Base-by-base conservation (phyloP, 768 basidiomycete genomes). In the Tylopilus sp. region DNA sequence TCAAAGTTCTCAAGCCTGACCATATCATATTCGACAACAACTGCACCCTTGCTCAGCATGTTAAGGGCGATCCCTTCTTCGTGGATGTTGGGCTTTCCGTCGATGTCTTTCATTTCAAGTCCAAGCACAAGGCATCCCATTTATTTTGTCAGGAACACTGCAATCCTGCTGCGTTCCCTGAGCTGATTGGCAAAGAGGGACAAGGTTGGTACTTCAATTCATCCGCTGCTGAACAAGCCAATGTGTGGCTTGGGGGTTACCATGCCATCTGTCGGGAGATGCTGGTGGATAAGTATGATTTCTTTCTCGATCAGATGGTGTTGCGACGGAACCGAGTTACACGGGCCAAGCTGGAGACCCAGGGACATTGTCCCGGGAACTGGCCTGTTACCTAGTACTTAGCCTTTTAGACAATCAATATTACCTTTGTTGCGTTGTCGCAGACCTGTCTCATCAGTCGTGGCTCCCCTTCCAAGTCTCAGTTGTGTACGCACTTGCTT, bases 91-190 rank as follows among this genome's bases (percentile, higher is more conserved):
- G 66, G 2, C 57, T 74, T 2, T 54, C 55, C 2, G 69, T 76
- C 0, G 71, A 76, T 31, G 68, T 73, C 0, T 76, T 74, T 29
- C 43, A 45, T n/a, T 45, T 45, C 19, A 45, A 45, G 3, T 30
- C 1, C 19, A 45, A 45, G 3, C 43, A 45, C 19, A 28, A 28
- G 5, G 42, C 17, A 6, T 28, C 26, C 2, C 25, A 43, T 17
- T 14, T 17, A 11, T 33, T 33, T 33, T 33, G 33, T 12, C 33
- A 33, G 6, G 33, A 33, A 33, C 13, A 33, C 17, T 33, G 33
- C 33, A 33, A 33, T 25, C 14, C 40, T 17, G 24, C 43, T 11
- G 19, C n/a, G 13, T 44, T 29, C n/a, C 43, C 19, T 1, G 43
- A 44, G n/a, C 29, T 44, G 28, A 21, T 29, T 4, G 14, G 29